Percentiles rank a stretch among this genome's conserved stretches.
Evolutionary conservation across 2,329 filamentous ascomycete genomes (phyloP).

Genomic region (Didymella exigua): DNA sequence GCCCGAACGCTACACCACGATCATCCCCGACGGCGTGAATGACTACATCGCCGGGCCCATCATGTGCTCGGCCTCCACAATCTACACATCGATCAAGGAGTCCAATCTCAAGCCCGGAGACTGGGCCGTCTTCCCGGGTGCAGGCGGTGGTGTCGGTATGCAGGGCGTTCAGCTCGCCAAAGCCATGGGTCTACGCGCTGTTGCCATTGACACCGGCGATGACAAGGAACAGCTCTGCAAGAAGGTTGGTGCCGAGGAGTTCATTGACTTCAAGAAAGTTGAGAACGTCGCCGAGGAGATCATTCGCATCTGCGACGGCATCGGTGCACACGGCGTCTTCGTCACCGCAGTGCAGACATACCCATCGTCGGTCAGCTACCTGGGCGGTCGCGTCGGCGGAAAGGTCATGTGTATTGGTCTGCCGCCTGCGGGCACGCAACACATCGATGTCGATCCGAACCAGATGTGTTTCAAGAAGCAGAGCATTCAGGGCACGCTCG

Average conservation of each 20-base stretch:
- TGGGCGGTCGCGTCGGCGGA: conserved; percentile 56
- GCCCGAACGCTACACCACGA: conserved; percentile 60
- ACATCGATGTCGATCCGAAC: conserved; percentile 44
- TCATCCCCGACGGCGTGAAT: conserved; percentile 61
- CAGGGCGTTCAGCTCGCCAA: conserved; percentile 59
- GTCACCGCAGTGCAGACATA: conserved; percentile 46
- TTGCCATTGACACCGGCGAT: conserved; percentile 47
- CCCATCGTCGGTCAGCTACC: conserved; percentile 33
- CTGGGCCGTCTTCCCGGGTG: conserved; percentile 62
- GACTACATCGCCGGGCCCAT: conserved; percentile 65
- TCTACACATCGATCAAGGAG: conserved; percentile 62
- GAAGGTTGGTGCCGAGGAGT: conserved; percentile 43
- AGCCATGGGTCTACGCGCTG: conserved; percentile 46
- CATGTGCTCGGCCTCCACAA: conserved; percentile 65
- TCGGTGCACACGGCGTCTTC: conserved; percentile 49
- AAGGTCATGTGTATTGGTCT: conserved; percentile 61
- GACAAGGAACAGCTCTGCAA: conserved; percentile 46
- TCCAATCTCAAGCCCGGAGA: conserved; percentile 58
- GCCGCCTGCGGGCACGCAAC: conserved; percentile 38
- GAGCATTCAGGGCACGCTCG: conserved; percentile 47
- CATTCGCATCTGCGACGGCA: conserved; percentile 41
- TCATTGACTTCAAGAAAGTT: conserved; percentile 47
- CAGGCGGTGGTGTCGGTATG: conserved; percentile 62
- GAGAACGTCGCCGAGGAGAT: conserved; percentile 44
- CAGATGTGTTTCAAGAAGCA: conserved; percentile 46